Evolutionary conservation across 2,329 filamentous ascomycete genomes (phyloP).

Genomic region (Hypoxylon sp.): DNA sequence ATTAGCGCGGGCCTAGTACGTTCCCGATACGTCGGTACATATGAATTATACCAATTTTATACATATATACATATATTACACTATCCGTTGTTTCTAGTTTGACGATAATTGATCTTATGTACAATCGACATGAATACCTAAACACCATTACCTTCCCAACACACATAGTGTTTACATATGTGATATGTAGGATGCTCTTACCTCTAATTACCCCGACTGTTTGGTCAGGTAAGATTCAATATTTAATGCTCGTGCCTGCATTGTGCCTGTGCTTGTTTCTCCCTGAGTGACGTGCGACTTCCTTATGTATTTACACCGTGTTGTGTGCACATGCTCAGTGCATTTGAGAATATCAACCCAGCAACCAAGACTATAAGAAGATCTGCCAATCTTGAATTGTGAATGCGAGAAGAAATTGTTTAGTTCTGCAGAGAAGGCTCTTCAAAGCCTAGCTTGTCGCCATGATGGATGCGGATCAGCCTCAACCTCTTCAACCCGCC

Average conservation of each 20-base stretch:
- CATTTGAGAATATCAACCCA: not conserved
- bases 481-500: too few species aligned
- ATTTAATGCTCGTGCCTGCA: not conserved
- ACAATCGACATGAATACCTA: too few species aligned
- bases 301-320: not conserved
- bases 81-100: too few species aligned
- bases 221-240: not conserved
- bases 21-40: too few species aligned
- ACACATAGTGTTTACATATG: too few species aligned
- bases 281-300: not conserved
- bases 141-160: too few species aligned
- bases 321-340: not conserved
- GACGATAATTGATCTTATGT: too few species aligned
- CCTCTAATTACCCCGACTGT: not conserved
- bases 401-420: not conserved
- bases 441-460: not conserved
- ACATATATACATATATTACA: too few species aligned
- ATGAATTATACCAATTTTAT: too few species aligned
- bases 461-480: not conserved
- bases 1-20: slow-evolving; percentile 19
- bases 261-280: not conserved
- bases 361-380: not conserved
- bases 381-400: not conserved
- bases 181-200: not conserved
- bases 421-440: not conserved